A percentile compares a stretch with the other conserved stretches of the same genome.
These are phyloP conservation scores for Themeda triandra DNA, from an alignment of 176 grass and related monocot genomes.

Conservation along the genomic window DNA sequence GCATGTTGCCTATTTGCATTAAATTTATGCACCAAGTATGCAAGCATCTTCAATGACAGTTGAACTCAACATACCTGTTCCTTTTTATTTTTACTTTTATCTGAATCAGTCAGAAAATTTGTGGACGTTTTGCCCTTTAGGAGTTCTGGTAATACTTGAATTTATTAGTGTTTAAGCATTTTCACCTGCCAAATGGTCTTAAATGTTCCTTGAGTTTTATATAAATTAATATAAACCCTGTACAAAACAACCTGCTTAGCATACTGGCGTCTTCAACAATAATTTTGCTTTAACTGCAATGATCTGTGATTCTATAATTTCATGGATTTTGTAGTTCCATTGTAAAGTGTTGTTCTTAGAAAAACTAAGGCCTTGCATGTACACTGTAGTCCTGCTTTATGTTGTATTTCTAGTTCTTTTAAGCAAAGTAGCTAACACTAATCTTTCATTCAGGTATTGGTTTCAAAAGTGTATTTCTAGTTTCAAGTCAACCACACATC, in stretches of 20 bases:
- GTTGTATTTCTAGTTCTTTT: background rate
- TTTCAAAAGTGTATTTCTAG: constrained; percentile 64
- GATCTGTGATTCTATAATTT: background rate
- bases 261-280: background rate
- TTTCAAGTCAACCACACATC: constrained; percentile 49
- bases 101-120: background rate
- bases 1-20: background rate
- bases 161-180: background rate
- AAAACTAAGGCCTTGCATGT: background rate
- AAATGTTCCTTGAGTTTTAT: background rate
- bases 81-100: background rate
- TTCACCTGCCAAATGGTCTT: background rate
- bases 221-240: background rate
- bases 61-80: background rate
- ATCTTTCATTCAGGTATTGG: constrained; percentile 43
- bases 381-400: background rate
- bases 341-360: background rate
- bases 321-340: background rate
- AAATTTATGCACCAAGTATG: background rate
- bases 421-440: background rate
- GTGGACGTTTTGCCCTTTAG: background rate
- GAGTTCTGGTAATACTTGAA: background rate
- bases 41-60: background rate
- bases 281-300: background rate
- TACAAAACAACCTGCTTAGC: too few species aligned